phyloP scores from a whole-genome alignment of 2,329 filamentous ascomycete species.

The Hirsutella rhossiliensis region DNA sequence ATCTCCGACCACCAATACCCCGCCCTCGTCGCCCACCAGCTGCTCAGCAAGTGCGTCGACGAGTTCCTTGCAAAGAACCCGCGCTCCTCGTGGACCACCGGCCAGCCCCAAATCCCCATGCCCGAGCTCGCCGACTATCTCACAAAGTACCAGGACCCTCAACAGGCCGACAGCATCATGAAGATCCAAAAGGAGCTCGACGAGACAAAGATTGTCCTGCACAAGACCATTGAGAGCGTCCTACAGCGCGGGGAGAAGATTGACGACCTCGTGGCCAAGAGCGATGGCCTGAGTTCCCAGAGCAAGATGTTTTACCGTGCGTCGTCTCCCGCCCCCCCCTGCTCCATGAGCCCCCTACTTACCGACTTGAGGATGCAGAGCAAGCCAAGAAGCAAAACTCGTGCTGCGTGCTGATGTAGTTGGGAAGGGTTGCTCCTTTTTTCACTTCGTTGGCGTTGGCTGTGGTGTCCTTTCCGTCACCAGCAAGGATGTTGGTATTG shows the following conservation, averaged over 20 bases:
- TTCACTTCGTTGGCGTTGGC: constrained; percentile 15
- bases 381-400: constrained; percentile 73
- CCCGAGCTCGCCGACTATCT: constrained; percentile 70
- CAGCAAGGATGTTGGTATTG: constrained; percentile 3
- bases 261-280: constrained; percentile 86
- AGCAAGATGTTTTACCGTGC: constrained; percentile 97
- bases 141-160: constrained; percentile 68
- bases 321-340: constrained; percentile 12
- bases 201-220: constrained; percentile 92
- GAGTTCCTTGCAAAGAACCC: constrained; percentile 75
- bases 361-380: constrained; percentile 19
- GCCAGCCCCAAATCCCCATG: constrained; percentile 44
- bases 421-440: constrained; percentile 9
- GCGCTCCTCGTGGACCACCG: constrained; percentile 50
- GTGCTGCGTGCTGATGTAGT: constrained; percentile 60
- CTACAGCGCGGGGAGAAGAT: constrained; percentile 94
- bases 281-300: constrained; percentile 76
- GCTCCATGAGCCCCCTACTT: constrained; percentile 1
- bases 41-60: constrained; percentile 77
- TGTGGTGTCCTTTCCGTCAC: constrained; percentile 16
- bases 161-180: constrained; percentile 81
- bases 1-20: constrained; percentile 69
- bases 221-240: constrained; percentile 87
- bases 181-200: constrained; percentile 95
- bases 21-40: constrained; percentile 68